Conservation (phyloP, 768 basidiomycete species). For the Rhodotorula paludigena region DNA sequence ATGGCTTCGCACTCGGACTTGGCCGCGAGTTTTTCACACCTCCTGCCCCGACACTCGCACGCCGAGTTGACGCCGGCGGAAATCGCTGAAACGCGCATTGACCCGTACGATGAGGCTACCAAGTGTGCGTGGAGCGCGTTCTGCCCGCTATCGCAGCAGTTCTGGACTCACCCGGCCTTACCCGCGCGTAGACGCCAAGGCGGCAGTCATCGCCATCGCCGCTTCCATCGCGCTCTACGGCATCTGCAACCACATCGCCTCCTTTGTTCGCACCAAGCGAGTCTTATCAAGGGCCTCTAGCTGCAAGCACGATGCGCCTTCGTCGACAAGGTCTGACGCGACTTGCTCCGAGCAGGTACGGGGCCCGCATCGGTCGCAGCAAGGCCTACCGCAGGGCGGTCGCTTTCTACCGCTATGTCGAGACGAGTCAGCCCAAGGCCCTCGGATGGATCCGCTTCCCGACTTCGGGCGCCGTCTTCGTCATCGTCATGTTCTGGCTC, state of each 20-base stretch:
- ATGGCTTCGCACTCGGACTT: background rate
- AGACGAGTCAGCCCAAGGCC: conserved; percentile 20
- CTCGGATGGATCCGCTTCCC: conserved; percentile 32
- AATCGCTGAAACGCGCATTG: conserved; percentile 31
- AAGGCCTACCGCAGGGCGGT: conserved; percentile 3
- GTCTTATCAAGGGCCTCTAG: background rate
- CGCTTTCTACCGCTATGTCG: conserved; percentile 27
- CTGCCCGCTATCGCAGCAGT: background rate
- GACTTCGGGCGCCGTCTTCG: conserved; percentile 3
- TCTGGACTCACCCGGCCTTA: background rate
- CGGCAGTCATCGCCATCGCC: conserved; percentile 28
- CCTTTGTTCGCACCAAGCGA: conserved; percentile 6
- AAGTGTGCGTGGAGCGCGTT: conserved; percentile 20
- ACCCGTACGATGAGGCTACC: conserved; percentile 32
- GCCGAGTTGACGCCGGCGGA: conserved; percentile 19
- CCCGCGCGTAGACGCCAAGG: background rate
- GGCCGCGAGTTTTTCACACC: background rate
- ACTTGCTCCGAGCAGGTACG: background rate
- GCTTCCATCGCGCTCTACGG: conserved; percentile 29
- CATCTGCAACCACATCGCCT: conserved; percentile 11
- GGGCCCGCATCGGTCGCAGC: conserved; percentile 1
- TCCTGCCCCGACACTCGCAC: background rate
- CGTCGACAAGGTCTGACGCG: no score
- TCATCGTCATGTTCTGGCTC: conserved; percentile 27
- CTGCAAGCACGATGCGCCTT: no score